Evolutionary conservation across 495 filamentous ascomycete species (phyloP).

Genomic region (Xylaria sp.): DNA sequence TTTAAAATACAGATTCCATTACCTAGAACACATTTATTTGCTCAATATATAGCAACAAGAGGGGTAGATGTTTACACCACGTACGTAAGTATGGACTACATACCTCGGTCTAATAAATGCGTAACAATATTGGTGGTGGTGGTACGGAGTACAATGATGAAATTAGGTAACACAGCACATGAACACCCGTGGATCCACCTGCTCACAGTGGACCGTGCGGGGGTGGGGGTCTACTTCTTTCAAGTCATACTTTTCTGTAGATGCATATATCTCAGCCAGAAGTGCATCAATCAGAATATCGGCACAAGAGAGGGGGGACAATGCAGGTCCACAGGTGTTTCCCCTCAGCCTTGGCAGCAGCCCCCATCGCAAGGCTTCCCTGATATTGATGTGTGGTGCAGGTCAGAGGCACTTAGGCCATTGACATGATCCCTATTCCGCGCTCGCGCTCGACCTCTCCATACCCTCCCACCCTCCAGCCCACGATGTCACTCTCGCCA

Average conservation of each 20-base stretch:
- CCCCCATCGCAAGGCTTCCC: conserved; percentile 29
- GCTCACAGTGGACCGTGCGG: too few species aligned
- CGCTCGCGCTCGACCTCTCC: not conserved
- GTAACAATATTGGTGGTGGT: not conserved
- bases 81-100: not conserved
- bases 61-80: too few species aligned
- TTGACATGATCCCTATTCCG: conserved; percentile 12
- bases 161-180: not conserved
- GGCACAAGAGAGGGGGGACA: not conserved
- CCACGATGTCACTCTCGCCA: conserved; percentile 15
- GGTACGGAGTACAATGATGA: not conserved
- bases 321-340: too few species aligned
- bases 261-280: not conserved
- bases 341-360: conserved; percentile 33
- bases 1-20: too few species aligned
- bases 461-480: not conserved
- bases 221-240: not conserved
- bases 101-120: not conserved
- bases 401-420: not conserved
- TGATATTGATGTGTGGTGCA: conserved; percentile 4
- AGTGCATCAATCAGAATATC: conserved; percentile 2
- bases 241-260: not conserved
- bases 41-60: too few species aligned
- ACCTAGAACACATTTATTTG: too few species aligned
- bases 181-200: not conserved